Percentiles rank a stretch among this genome's conserved stretches.
These are phyloP conservation scores for Schwanniomyces polymorphus DNA, from an alignment of 805 yeast species.

Conservation along the genomic window DNA sequence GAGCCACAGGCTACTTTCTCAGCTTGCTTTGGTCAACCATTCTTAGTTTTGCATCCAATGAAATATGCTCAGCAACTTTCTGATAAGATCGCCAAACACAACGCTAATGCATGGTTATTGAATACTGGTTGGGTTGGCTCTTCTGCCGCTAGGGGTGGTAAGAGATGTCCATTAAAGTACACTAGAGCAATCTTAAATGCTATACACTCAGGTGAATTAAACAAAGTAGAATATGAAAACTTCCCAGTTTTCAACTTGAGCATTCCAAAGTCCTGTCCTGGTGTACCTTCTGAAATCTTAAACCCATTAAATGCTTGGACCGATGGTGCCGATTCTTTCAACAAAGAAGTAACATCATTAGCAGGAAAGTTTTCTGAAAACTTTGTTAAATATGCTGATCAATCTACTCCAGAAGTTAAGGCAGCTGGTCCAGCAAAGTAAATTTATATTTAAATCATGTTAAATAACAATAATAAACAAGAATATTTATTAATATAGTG, in stretches of 20 bases:
- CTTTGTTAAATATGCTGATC: constrained; percentile 79
- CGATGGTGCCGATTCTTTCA: constrained; percentile 39
- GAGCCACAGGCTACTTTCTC: constrained; percentile 98
- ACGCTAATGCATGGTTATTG: constrained; percentile 92
- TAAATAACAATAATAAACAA: not conserved
- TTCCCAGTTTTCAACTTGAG: constrained; percentile 85
- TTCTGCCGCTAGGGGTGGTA: constrained; percentile 89
- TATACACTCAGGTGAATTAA: constrained; percentile 87
- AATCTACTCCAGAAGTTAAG: constrained; percentile 81
- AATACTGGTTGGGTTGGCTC: constrained; percentile 99
- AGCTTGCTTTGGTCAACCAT: constrained; percentile 99
- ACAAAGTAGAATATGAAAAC: constrained; percentile 75
- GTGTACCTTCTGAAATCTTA: constrained; percentile 81
- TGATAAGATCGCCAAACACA: constrained; percentile 85
- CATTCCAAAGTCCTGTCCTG: constrained; percentile 78
- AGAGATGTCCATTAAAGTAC: constrained; percentile 96
- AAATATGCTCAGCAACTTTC: constrained; percentile 94
- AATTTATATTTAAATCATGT: not conserved
- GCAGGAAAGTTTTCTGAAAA: constrained; percentile 81
- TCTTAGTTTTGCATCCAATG: constrained; percentile 97
- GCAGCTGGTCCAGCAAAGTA: constrained; percentile 83
- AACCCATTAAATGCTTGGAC: constrained; percentile 87
- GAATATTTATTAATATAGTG: not conserved
- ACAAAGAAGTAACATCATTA: constrained; percentile 51
- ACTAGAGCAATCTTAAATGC: constrained; percentile 95